Evolutionary conservation across 176 grass and related monocot species (phyloP), one percentile per base, ranked within the genome.

Genomic region (Paspalum vaginatum): DNA sequence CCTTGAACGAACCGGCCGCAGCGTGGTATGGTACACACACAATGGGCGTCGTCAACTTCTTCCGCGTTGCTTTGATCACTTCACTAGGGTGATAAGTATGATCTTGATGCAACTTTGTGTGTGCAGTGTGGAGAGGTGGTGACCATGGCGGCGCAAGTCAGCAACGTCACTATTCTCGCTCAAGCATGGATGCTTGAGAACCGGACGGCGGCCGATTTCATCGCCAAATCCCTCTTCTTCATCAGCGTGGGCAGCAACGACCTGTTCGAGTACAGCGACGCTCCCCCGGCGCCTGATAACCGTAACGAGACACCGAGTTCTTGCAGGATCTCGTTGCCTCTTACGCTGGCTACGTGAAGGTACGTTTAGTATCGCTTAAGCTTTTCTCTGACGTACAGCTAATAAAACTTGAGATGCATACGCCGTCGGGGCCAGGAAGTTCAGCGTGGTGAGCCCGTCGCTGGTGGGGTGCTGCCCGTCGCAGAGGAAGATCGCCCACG

Each of bases 211-310:
- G 63, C 80, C 12, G 59, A 79, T n/a, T 15, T 86, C 78, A 13
- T 90, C 65, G 88, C 88, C 70, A 72, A 24, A 4, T 93, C 91
- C 6, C 80, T 90, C 49, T 9, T 93, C 79, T 69, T 93, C 79
- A 68, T 93, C 68, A 90, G 88, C 82, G 44, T n/a, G 44, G 91
- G 91, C 72, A 89, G 91, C 82, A 93, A 93, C 68, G 91, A 93
- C 65, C 18, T 90, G 61, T 90, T 93, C 75, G 88, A 84, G 68
- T 83, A 75, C 71, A 13, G 32, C 7, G 27, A 87, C 26, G 6
- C 1, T 2, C 8, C 5, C 9, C 50, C 8, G 5, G 1, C 32
- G 32, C 32, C 32, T 32, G 3, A 27, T 4, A 12, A 15, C 45
- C 7, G 8, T 8, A 27, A 10, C 22, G 0, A 15, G 78, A 80